These are phyloP conservation scores for Closterium sp. DNA, from an alignment of 139 green algal genomes.

Conservation along the genomic window DNA sequence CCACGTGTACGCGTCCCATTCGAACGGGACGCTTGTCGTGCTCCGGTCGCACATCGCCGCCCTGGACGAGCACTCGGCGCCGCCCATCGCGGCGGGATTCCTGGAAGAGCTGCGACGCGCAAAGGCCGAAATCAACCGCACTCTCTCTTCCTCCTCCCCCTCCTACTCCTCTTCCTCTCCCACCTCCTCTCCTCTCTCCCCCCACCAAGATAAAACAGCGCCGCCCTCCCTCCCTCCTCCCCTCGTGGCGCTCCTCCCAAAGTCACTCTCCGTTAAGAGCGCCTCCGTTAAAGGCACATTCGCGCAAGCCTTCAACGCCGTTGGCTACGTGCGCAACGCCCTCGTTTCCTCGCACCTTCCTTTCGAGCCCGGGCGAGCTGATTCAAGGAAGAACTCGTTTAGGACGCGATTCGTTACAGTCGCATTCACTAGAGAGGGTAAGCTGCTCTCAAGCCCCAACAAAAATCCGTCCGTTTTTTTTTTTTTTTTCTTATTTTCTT, in stretches of 20 bases:
- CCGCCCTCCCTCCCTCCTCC: background rate
- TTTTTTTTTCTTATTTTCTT: no score
- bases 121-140: background rate
- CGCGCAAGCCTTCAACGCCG: background rate
- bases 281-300: background rate
- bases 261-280: background rate
- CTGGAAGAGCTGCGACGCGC: background rate
- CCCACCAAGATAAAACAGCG: background rate
- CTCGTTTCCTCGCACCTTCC: background rate
- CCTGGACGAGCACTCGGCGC: background rate
- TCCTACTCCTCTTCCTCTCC: background rate
- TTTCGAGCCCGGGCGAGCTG: background rate
- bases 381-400: background rate
- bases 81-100: background rate
- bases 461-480: no score
- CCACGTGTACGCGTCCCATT: background rate
- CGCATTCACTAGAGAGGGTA: background rate
- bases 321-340: background rate
- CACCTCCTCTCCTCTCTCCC: background rate
- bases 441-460: background rate
- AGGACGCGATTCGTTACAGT: background rate
- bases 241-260: background rate
- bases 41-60: background rate
- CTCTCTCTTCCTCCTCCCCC: background rate
- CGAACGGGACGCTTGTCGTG: background rate